These are phyloP conservation scores for Chlorella sp. DNA, from an alignment of 139 green algal species.

Conservation along the genomic window DNA sequence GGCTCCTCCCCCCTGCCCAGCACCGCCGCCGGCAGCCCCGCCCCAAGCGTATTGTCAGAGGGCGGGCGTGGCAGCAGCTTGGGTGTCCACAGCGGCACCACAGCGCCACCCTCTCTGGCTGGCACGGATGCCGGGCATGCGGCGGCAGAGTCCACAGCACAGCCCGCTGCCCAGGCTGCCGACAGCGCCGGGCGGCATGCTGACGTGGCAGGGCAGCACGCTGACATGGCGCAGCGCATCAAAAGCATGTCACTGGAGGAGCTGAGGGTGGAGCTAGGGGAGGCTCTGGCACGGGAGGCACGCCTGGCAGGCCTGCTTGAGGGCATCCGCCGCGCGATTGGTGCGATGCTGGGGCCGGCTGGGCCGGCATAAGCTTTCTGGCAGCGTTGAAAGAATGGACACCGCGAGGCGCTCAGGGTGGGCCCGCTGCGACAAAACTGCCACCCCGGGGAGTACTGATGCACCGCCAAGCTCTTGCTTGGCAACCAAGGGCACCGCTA, in stretches of 20 bases:
- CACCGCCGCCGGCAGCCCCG: neutral
- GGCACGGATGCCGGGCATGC: no score
- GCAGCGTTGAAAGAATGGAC: neutral
- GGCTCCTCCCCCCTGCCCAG: neutral
- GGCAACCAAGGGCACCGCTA: no score
- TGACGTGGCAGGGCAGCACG: no score
- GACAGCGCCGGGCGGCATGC: no score
- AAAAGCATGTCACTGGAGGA: neutral
- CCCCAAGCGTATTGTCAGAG: neutral
- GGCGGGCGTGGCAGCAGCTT: neutral
- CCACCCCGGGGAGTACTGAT: no score
- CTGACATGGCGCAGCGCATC: no score
- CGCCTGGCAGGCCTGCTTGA: neutral
- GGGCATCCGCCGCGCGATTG: neutral
- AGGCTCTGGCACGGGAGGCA: neutral
- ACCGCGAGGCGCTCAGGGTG: no score
- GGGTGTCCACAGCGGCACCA: neutral
- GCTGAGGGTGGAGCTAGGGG: neutral
- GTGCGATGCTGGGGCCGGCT: no score
- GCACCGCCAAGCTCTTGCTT: no score
- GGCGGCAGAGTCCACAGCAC: neutral
- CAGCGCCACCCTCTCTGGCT: neutral
- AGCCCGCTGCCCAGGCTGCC: neutral
- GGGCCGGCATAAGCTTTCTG: no score
- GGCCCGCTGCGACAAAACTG: no score